phyloP scores from a whole-genome alignment of 2,329 filamentous ascomycete species.

The Fusarium sp. region DNA sequence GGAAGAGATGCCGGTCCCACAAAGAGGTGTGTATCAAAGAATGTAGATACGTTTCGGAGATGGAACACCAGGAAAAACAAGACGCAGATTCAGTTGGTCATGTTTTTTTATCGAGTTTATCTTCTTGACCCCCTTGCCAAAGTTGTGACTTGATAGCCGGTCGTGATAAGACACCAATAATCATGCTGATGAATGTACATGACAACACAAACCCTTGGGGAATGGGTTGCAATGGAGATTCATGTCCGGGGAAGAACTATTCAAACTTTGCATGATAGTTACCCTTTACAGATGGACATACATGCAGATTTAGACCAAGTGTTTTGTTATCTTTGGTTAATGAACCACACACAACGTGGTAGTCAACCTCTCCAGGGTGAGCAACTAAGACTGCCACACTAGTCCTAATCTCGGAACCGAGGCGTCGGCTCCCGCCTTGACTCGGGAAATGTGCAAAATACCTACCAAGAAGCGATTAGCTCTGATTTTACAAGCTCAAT shows the following conservation, averaged over 20 bases:
- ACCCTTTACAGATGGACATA: background rate
- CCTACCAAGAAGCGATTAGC: conserved; percentile 19
- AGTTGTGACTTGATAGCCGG: background rate
- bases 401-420: conserved; percentile 25
- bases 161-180: background rate
- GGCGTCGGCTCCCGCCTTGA: conserved; percentile 8
- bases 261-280: conserved; percentile 7
- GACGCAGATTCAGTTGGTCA: background rate
- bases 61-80: conserved; percentile 14
- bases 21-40: background rate
- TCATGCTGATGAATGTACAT: background rate
- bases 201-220: background rate
- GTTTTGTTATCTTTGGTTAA: background rate
- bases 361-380: background rate
- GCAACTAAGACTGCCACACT: background rate
- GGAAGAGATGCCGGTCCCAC: conserved; percentile 42
- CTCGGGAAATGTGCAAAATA: conserved; percentile 15
- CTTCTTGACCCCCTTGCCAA: background rate
- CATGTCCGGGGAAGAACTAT: conserved; percentile 28
- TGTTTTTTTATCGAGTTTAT: background rate
- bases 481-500: background rate
- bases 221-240: conserved; percentile 21
- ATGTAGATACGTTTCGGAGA: conserved; percentile 6
- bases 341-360: conserved; percentile 3
- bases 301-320: background rate